These are phyloP conservation scores for Fusarium scirpi DNA, from an alignment of 2,329 filamentous ascomycete species.

Conservation along the genomic window DNA sequence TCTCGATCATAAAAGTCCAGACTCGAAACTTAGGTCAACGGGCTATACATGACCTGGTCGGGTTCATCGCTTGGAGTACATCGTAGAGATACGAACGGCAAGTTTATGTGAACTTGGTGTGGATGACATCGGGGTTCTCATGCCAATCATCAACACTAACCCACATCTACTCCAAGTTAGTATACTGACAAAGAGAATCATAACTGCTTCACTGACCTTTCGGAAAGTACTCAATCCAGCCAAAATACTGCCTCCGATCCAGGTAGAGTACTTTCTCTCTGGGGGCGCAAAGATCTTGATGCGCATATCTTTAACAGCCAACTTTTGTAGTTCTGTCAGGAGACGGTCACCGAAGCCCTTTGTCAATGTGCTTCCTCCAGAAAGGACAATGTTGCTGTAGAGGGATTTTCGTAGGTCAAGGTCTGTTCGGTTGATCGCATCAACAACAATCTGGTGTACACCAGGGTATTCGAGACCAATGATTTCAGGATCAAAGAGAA, in stretches of 20 bases:
- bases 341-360: slow-evolving; percentile 96
- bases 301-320: slow-evolving; percentile 98
- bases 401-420: slow-evolving; percentile 94
- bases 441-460: slow-evolving; percentile 97
- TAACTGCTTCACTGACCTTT: slow-evolving; percentile 73
- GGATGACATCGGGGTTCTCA: slow-evolving; percentile 98
- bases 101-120: slow-evolving; percentile 90
- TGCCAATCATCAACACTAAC: slow-evolving; percentile 99
- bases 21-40: slow-evolving; percentile 1
- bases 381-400: slow-evolving; percentile 97
- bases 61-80: slow-evolving; percentile 25
- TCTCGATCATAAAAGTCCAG: slow-evolving; percentile 37
- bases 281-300: slow-evolving; percentile 99
- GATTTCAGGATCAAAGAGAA: slow-evolving; percentile 96
- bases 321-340: slow-evolving; percentile 88
- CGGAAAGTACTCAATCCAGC: slow-evolving; percentile 97
- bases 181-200: not conserved
- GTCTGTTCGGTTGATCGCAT: slow-evolving; percentile 94
- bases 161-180: slow-evolving; percentile 81
- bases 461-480: slow-evolving; percentile 95
- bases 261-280: slow-evolving; percentile 98
- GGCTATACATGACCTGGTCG: slow-evolving; percentile 7
- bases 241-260: slow-evolving; percentile 98
- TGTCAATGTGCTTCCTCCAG: slow-evolving; percentile 93
- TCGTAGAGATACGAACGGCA: slow-evolving; percentile 1